A percentile compares a stretch with the other conserved stretches of the same genome.
Conservation (phyloP, 2,329 filamentous ascomycete genomes). For the Pseudonectria foliicola region DNA sequence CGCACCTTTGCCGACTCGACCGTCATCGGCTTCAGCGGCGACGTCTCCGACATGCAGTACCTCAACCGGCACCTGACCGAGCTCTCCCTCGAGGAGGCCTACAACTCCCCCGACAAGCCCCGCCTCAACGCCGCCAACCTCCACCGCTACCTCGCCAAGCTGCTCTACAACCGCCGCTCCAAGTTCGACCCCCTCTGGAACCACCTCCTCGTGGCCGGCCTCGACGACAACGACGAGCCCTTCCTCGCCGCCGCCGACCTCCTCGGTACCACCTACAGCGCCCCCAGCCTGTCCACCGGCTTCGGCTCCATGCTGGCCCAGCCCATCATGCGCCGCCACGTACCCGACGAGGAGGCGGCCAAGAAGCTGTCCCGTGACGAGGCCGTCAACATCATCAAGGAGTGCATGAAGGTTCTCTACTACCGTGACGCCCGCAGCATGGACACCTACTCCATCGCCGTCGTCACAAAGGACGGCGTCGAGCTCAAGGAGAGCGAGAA, state of each 20-base stretch:
- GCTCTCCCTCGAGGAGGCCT: conserved; percentile 83
- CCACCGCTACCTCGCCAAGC: conserved; percentile 92
- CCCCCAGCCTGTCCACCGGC: conserved; percentile 84
- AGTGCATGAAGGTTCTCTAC: conserved; percentile 98
- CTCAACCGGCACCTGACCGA: conserved; percentile 84
- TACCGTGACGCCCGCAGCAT: conserved; percentile 92
- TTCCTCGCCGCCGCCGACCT: conserved; percentile 91
- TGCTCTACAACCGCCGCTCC: conserved; percentile 89
- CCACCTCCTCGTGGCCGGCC: conserved; percentile 80
- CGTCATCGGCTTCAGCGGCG: conserved; percentile 89
- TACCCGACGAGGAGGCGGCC: conserved; percentile 76
- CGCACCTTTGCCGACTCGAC: conserved; percentile 78
- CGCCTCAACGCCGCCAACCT: conserved; percentile 84
- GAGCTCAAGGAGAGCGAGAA: conserved; percentile 78
- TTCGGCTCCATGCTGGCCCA: conserved; percentile 90
- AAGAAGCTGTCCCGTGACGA: conserved; percentile 66
- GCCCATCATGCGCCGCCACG: conserved; percentile 77
- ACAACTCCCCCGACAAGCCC: conserved; percentile 42
- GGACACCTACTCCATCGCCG: conserved; percentile 84
- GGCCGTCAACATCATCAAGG: conserved; percentile 73
- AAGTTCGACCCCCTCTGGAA: conserved; percentile 99
- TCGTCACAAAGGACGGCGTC: conserved; percentile 84
- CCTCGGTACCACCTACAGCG: conserved; percentile 83
- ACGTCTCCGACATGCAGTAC: conserved; percentile 99
- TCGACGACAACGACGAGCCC: conserved; percentile 71